These are phyloP conservation scores for Tricholomella constricta DNA, from an alignment of 768 basidiomycete genomes.

Conservation along the genomic window DNA sequence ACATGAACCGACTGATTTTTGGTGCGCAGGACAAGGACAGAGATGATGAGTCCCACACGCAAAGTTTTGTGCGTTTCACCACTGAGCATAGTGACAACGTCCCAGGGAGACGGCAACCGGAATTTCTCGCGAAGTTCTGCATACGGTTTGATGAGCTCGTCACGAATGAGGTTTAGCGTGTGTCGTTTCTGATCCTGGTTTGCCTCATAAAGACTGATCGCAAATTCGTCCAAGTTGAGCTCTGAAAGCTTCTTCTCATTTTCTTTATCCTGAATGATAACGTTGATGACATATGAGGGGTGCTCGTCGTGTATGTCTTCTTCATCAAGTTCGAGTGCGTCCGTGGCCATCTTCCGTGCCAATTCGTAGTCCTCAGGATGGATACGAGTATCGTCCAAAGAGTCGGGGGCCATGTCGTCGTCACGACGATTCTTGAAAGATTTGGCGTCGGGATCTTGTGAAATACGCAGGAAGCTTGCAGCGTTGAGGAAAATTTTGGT, in stretches of 20 bases:
- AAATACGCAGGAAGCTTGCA: conserved; percentile 87
- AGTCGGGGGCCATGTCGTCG: conserved; percentile 76
- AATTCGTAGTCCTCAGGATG: conserved; percentile 98
- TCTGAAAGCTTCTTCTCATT: conserved; percentile 82
- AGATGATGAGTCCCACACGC: conserved; percentile 77
- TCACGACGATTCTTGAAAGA: conserved; percentile 65
- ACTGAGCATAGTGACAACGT: conserved; percentile 92
- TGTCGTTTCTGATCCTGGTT: conserved; percentile 87
- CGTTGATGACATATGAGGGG: conserved; percentile 84
- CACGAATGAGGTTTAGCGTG: conserved; percentile 84
- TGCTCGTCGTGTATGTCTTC: conserved; percentile 94
- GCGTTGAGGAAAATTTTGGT: conserved; percentile 92
- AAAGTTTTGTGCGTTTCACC: conserved; percentile 86
- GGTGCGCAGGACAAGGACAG: conserved; percentile 65
- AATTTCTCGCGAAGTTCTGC: conserved; percentile 73
- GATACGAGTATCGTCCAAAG: conserved; percentile 92
- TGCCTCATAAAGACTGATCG: conserved; percentile 84
- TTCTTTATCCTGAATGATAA: conserved; percentile 83
- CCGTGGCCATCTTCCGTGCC: conserved; percentile 97
- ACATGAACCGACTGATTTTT: conserved; percentile 55
- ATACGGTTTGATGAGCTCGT: conserved; percentile 82
- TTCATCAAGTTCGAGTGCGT: conserved; percentile 95
- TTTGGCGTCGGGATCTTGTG: conserved; percentile 67
- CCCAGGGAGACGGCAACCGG: conserved; percentile 65
- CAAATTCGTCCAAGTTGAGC: conserved; percentile 95